A percentile compares a stretch with the other conserved stretches of the same genome.
These are phyloP conservation scores for Amaranthus palmeri DNA, from an alignment of 148 eudicot species.

Conservation along the genomic window DNA sequence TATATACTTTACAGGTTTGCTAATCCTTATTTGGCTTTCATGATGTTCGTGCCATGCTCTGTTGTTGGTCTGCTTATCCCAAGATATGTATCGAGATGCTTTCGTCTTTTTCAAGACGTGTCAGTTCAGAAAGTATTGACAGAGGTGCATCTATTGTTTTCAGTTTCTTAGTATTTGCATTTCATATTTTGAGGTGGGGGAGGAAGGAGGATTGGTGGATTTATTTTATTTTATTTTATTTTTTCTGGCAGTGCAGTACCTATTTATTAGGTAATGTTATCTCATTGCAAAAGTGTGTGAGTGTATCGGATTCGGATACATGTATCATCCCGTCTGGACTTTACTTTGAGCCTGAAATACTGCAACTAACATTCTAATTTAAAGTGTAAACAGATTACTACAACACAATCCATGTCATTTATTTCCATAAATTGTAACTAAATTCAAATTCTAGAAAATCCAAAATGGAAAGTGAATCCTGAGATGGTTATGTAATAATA, in stretches of 20 bases:
- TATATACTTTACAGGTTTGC: slow-evolving; percentile 61
- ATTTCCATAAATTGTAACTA: background rate
- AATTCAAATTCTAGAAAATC: background rate
- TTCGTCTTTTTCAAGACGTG: slow-evolving; percentile 50
- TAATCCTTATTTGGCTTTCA: slow-evolving; percentile 72
- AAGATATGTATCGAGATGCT: slow-evolving; percentile 42
- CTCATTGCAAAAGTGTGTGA: too few species aligned
- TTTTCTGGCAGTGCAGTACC: too few species aligned
- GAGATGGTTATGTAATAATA: background rate
- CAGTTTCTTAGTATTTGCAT: background rate
- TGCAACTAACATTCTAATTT: background rate
- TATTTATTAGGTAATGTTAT: too few species aligned
- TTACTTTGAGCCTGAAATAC: background rate
- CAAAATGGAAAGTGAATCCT: background rate
- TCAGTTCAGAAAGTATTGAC: slow-evolving; percentile 34
- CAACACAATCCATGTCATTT: background rate
- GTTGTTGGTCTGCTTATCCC: slow-evolving; percentile 80
- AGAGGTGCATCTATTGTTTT: slow-evolving; percentile 42
- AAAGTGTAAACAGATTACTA: background rate
- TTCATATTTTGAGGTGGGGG: background rate
- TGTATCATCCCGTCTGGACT: background rate
- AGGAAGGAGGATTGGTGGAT: background rate
- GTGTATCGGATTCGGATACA: background rate
- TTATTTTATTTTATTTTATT: too few species aligned
- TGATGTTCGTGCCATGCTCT: slow-evolving; percentile 91